Evolutionary conservation across 495 filamentous ascomycete species (phyloP).

Genomic region (Cenococcum geophilum): DNA sequence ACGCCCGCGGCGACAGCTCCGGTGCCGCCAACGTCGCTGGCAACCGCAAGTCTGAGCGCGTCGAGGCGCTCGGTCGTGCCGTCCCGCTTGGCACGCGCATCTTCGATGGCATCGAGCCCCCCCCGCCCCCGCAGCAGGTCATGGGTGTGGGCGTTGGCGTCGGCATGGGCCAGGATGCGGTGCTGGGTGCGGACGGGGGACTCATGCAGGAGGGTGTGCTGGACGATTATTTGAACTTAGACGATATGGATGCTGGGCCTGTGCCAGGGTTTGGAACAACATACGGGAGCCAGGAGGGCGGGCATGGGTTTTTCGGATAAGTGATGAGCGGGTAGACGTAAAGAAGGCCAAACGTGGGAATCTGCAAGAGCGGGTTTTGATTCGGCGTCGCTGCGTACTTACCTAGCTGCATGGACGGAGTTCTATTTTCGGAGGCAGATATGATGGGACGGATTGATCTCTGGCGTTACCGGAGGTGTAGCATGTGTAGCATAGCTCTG

Average conservation of each 20-base stretch:
- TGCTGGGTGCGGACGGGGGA: background rate
- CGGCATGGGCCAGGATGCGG: background rate
- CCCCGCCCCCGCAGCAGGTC: background rate
- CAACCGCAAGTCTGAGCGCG: background rate
- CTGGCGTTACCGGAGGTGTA: too few relatives aligned
- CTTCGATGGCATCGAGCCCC: conserved; percentile 1
- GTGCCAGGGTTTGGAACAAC: background rate
- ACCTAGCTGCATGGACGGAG: too few relatives aligned
- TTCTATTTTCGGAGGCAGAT: too few relatives aligned
- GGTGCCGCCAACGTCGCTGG: background rate
- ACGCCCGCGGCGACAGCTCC: conserved; percentile 40
- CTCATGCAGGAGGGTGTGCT: background rate
- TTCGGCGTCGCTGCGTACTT: too few relatives aligned
- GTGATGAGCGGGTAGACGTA: background rate
- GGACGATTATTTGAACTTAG: conserved; percentile 5
- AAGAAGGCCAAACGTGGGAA: background rate
- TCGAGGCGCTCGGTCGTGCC: background rate
- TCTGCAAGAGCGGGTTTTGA: too few relatives aligned
- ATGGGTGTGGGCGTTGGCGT: background rate
- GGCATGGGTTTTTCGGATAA: background rate
- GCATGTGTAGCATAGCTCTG: too few relatives aligned
- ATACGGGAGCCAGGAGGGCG: background rate
- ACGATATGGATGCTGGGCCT: background rate
- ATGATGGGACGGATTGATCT: too few relatives aligned
- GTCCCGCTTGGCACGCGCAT: background rate